A percentile compares a stretch with the other conserved stretches of the same genome.
Conservation (phyloP, 1,139 yeast genomes). For the Lodderomyces pseudojiufengensis region DNA sequence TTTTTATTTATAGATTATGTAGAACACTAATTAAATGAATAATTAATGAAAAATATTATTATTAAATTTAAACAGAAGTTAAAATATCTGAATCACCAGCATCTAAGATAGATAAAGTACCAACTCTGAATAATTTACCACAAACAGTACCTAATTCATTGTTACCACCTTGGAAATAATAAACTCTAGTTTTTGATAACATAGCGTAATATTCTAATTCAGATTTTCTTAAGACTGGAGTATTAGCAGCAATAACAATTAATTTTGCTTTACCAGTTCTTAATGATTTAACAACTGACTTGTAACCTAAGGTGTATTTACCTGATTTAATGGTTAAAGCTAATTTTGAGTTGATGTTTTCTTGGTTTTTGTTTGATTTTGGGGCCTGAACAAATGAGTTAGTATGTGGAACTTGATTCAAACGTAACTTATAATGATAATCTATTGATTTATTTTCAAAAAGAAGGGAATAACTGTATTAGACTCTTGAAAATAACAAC, state of each 20-base stretch:
- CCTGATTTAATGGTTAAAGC: slow-evolving; percentile 99
- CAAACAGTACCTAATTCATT: slow-evolving; percentile 99
- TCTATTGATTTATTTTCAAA: neutral
- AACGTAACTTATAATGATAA: neutral
- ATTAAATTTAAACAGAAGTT: slow-evolving; percentile 36
- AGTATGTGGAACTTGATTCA: neutral
- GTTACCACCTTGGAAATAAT: slow-evolving; percentile 99
- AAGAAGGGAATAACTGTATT: neutral
- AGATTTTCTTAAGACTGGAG: slow-evolving; percentile 99
- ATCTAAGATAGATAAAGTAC: slow-evolving; percentile 91
- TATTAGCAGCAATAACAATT: slow-evolving; percentile 97
- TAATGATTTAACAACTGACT: slow-evolving; percentile 96
- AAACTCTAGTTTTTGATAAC: slow-evolving; percentile 98
- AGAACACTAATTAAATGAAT: slow-evolving; percentile 12
- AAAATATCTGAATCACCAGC: slow-evolving; percentile 99
- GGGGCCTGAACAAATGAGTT: slow-evolving; percentile 65
- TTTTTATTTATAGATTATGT: too few species aligned
- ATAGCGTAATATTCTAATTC: slow-evolving; percentile 99
- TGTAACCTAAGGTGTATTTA: slow-evolving; percentile 99
- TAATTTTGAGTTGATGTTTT: slow-evolving; percentile 96
- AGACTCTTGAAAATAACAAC: neutral
- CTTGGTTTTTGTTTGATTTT: slow-evolving; percentile 74
- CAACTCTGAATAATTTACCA: slow-evolving; percentile 99
- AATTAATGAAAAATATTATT: slow-evolving; percentile 16
- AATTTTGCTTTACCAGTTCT: slow-evolving; percentile 99